Percentiles rank a stretch among this genome's conserved stretches.
These are phyloP conservation scores for Aristolochia californica DNA, from an alignment of 164 flowering plant genomes.

Conservation along the genomic window DNA sequence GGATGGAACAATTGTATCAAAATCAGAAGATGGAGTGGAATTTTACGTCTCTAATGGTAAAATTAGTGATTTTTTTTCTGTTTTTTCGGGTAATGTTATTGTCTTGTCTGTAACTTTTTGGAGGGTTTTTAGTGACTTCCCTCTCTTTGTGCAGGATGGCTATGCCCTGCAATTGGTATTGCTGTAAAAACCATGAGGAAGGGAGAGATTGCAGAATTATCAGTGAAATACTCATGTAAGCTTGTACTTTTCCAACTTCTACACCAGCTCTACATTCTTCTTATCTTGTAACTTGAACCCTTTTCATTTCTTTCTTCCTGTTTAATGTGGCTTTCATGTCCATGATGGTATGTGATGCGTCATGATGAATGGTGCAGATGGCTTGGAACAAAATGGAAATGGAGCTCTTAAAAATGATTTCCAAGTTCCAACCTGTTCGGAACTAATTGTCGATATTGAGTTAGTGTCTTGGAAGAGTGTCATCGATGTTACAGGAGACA, in stretches of 20 bases:
- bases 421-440: constrained; percentile 14
- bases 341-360: background rate
- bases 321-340: background rate
- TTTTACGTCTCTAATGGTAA: constrained; percentile 38
- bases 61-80: background rate
- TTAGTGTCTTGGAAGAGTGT: constrained; percentile 43
- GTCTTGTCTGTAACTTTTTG: no score
- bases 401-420: constrained; percentile 3
- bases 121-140: no score
- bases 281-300: background rate
- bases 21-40: constrained; percentile 34
- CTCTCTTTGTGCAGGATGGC: constrained; percentile 17
- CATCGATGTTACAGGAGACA: constrained; percentile 28
- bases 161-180: constrained; percentile 43
- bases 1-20: constrained; percentile 28
- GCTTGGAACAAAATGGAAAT: constrained; percentile 10
- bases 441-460: constrained; percentile 26
- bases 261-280: no score
- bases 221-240: constrained; percentile 47
- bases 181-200: constrained; percentile 59
- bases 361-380: constrained; percentile 15
- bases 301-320: background rate
- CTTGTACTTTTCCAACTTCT: background rate
- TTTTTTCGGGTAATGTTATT: background rate
- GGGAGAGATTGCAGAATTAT: constrained; percentile 44